A percentile compares a stretch with the other conserved stretches of the same genome.
These are phyloP conservation scores for Sclerotinia nivalis DNA, from an alignment of 2,329 filamentous ascomycete species.

Conservation along the genomic window DNA sequence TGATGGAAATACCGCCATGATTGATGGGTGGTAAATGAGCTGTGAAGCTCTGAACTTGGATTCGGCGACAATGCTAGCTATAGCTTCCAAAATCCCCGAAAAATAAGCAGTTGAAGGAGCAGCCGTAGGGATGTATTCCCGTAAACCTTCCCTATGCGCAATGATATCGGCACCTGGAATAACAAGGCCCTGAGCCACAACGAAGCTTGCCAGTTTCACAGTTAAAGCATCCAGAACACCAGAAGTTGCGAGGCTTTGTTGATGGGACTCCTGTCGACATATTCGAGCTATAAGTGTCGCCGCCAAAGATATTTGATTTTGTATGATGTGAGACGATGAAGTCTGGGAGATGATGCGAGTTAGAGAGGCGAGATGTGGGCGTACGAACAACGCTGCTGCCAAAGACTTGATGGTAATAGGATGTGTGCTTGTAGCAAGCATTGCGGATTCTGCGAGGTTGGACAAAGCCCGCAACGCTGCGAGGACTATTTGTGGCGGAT, in stretches of 20 bases:
- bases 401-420: constrained; percentile 53
- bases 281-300: constrained; percentile 56
- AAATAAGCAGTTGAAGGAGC: constrained; percentile 61
- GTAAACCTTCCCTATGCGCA: constrained; percentile 55
- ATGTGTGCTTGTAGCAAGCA: constrained; percentile 54
- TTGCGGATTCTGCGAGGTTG: constrained; percentile 66
- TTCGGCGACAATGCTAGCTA: constrained; percentile 73
- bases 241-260: constrained; percentile 67
- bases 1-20: constrained; percentile 68
- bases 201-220: constrained; percentile 69
- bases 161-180: constrained; percentile 61
- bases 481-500: constrained; percentile 66
- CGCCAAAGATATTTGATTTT: constrained; percentile 63
- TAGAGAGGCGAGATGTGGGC: constrained; percentile 61
- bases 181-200: constrained; percentile 68
- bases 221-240: constrained; percentile 80
- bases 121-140: constrained; percentile 60
- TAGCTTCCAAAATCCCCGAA: constrained; percentile 72
- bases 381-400: constrained; percentile 65
- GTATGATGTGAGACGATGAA: constrained; percentile 52
- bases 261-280: constrained; percentile 71
- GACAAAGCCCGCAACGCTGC: constrained; percentile 74
- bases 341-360: constrained; percentile 64
- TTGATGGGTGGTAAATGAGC: constrained; percentile 66
- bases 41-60: constrained; percentile 78